Conservation (phyloP, 164 flowering plant species). For the Vitis cinerea region DNA sequence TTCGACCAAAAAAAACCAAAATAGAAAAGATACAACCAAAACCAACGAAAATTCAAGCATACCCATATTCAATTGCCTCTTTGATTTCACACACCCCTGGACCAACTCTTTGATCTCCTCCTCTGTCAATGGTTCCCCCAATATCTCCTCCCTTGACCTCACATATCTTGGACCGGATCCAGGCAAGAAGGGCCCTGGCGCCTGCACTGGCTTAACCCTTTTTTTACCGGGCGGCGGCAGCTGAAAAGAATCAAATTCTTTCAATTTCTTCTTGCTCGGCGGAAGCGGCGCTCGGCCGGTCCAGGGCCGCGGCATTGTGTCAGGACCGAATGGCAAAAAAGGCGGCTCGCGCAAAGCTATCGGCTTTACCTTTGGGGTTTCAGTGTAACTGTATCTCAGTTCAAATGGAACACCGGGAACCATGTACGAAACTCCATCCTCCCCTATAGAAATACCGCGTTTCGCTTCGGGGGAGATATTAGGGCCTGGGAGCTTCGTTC, state of each 20-base stretch:
- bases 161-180: constrained; percentile 77
- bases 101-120: constrained; percentile 61
- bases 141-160: constrained; percentile 60
- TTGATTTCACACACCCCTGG: constrained; percentile 30
- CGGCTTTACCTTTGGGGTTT: constrained; percentile 71
- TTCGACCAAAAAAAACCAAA: not conserved
- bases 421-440: constrained; percentile 56
- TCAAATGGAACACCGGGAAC: constrained; percentile 79
- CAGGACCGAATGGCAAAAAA: constrained; percentile 59
- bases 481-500: not conserved
- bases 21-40: not conserved
- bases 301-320: constrained; percentile 67
- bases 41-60: constrained; percentile 4
- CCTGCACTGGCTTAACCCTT: constrained; percentile 88
- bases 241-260: constrained; percentile 67
- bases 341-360: constrained; percentile 50
- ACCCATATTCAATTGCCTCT: constrained; percentile 75
- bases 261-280: constrained; percentile 62
- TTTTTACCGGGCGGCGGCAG: constrained; percentile 77
- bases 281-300: constrained; percentile 60
- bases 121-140: constrained; percentile 77
- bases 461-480: not conserved
- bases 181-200: constrained; percentile 78
- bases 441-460: constrained; percentile 21
- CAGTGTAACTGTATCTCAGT: constrained; percentile 75